Base-by-base conservation (phyloP, 768 basidiomycete genomes). In the Termitomyces sp. region DNA sequence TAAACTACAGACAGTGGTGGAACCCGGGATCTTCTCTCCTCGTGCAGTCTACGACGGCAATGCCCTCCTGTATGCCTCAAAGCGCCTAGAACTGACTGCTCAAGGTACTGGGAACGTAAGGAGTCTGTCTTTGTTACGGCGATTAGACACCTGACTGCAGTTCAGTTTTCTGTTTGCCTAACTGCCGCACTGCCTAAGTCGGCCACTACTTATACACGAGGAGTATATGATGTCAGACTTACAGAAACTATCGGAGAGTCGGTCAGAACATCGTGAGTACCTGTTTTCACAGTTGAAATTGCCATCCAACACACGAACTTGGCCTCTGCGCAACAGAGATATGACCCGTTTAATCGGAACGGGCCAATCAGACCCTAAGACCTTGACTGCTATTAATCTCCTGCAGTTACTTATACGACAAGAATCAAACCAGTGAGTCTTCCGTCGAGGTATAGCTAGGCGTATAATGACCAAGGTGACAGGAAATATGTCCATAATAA, bases 351-450 rank as follows among this genome's bases (percentile, higher is more conserved):
- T 73, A 2, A 65, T 72, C 9, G 30, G 36, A 1, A 33, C 44
- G 5, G 53, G 60, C 12, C 55, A 55, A 43, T 30, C 38, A 48
- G 64, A 71, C n/a, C 20, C 62, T 52, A 32, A 70, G 26, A 70
- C 73, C 4, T 40, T 67, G 1, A 70, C 71, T 3, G 80, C 80
- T 0, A 71, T 74, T 0, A 84, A 79, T 38, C 62, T 84, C 1
- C 55, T 83, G 0, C 81, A 84, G 46, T 66, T 83, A 1, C 71
- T 84, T 12, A 58, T 84, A 2, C 74, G 80, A 0, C 81, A 83
- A 53, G 73, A 68, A 0, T 72, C 76, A 0, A 82, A 83, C 36
- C 60, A 75, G 81, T 79, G 54, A 30, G 75, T 70, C 35, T 30
- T 48, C 54, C 20, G 33, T 52, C 51, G 22, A 46, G 30, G 38